Conservation (phyloP, 768 basidiomycete species). For the Trametes meyenii region DNA sequence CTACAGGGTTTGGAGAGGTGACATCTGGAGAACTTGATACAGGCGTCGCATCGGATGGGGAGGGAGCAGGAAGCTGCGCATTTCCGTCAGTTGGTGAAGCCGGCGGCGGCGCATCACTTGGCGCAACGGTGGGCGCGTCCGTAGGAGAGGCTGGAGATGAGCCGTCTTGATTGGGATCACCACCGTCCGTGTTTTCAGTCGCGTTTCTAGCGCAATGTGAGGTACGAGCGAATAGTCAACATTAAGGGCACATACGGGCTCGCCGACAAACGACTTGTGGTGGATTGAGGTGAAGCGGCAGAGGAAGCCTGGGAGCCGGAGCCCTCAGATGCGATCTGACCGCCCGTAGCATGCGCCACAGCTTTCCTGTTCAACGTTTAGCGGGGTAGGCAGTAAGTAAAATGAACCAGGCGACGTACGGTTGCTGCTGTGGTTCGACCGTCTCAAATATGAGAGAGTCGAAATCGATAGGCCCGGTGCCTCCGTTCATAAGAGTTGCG, state of each 20-base stretch:
- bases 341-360: background rate
- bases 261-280: too few species aligned
- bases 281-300: too few species aligned
- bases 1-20: too few species aligned
- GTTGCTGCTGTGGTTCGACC: conserved; percentile 37
- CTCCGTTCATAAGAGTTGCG: conserved; percentile 49
- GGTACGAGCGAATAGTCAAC: too few species aligned
- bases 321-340: conserved; percentile 8
- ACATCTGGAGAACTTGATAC: background rate
- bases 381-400: background rate
- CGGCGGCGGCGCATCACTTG: background rate
- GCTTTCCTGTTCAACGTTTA: background rate
- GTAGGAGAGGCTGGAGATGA: background rate
- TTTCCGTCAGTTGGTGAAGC: background rate
- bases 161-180: background rate
- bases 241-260: too few species aligned
- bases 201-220: background rate
- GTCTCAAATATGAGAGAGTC: conserved; percentile 50
- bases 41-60: background rate
- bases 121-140: background rate
- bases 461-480: conserved; percentile 48
- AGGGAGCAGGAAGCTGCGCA: background rate
- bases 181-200: background rate
- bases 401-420: conserved; percentile 33
- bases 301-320: background rate